These are phyloP conservation scores for Multifurca ochricompacta DNA, from an alignment of 768 basidiomycete species.

Conservation along the genomic window DNA sequence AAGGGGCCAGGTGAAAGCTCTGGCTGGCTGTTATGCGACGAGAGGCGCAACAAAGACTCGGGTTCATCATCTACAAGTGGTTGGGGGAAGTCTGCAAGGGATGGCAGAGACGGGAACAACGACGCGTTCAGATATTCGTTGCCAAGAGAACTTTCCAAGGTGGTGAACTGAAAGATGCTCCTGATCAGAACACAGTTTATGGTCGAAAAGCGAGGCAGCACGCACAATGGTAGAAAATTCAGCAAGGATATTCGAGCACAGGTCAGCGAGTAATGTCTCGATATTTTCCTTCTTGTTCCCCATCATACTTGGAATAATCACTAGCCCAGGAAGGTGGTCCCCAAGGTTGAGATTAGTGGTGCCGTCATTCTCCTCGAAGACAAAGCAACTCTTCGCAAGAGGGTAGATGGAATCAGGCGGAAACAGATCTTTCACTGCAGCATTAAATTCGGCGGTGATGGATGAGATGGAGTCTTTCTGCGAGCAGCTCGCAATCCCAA, in stretches of 20 bases:
- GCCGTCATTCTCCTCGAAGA: conserved; percentile 66
- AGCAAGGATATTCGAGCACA: conserved; percentile 79
- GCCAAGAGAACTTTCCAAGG: conserved; percentile 74
- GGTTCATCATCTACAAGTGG: conserved; percentile 42
- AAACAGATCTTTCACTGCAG: conserved; percentile 55
- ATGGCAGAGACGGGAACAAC: conserved; percentile 55
- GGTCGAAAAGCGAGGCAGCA: conserved; percentile 10
- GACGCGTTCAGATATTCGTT: conserved; percentile 77
- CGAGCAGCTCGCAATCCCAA: conserved; percentile 75
- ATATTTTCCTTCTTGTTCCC: conserved; percentile 85
- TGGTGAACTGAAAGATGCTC: conserved; percentile 47
- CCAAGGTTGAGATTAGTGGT: conserved; percentile 48
- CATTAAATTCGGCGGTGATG: conserved; percentile 59
- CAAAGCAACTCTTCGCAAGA: conserved; percentile 73
- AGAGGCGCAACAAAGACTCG: conserved; percentile 39
- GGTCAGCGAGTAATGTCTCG: conserved; percentile 79
- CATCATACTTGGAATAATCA: conserved; percentile 78
- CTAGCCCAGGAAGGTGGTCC: conserved; percentile 52
- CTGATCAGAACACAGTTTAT: background rate
- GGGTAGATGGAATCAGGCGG: conserved; percentile 64
- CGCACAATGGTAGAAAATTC: conserved; percentile 82
- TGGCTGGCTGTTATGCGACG: conserved; percentile 47
- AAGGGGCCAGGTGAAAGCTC: conserved; percentile 35
- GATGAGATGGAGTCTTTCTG: conserved; percentile 44
- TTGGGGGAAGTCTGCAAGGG: conserved; percentile 51